Percentiles rank a stretch among this genome's conserved stretches.
phyloP scores from a whole-genome alignment of 306 rosid genomes.

The Casuarina equisetifolia region DNA sequence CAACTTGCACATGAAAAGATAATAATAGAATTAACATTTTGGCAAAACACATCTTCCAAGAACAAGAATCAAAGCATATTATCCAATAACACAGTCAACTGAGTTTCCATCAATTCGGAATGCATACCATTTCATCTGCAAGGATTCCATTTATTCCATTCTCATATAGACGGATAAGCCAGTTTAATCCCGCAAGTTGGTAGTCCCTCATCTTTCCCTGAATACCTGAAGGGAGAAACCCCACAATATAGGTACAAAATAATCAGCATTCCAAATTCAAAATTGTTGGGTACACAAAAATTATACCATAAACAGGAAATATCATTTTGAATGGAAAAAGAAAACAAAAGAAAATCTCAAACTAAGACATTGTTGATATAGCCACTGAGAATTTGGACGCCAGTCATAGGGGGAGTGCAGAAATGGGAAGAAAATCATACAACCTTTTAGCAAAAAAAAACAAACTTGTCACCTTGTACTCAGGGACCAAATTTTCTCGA shows the following conservation, averaged over 20 bases:
- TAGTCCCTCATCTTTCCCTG: slow-evolving; percentile 99
- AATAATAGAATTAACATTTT: background rate
- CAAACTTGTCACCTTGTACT: background rate
- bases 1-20: slow-evolving; percentile 14
- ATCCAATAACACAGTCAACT: background rate
- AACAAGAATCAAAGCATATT: background rate
- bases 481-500: background rate
- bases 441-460: background rate
- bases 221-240: slow-evolving; percentile 55
- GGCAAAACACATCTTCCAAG: background rate
- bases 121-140: slow-evolving; percentile 95
- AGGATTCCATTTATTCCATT: slow-evolving; percentile 98
- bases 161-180: slow-evolving; percentile 94
- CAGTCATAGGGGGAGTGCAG: background rate
- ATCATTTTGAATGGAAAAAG: background rate
- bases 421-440: background rate
- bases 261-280: slow-evolving; percentile 22
- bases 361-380: background rate
- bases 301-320: slow-evolving; percentile 11
- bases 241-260: background rate
- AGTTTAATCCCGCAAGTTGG: slow-evolving; percentile 96
- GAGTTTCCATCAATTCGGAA: slow-evolving; percentile 2
- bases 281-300: slow-evolving; percentile 3
- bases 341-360: background rate
- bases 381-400: background rate